A percentile compares a stretch with the other conserved stretches of the same genome.
Conservation (phyloP, 2,329 filamentous ascomycete genomes). For the Phaeosphaeriaceae sp. region DNA sequence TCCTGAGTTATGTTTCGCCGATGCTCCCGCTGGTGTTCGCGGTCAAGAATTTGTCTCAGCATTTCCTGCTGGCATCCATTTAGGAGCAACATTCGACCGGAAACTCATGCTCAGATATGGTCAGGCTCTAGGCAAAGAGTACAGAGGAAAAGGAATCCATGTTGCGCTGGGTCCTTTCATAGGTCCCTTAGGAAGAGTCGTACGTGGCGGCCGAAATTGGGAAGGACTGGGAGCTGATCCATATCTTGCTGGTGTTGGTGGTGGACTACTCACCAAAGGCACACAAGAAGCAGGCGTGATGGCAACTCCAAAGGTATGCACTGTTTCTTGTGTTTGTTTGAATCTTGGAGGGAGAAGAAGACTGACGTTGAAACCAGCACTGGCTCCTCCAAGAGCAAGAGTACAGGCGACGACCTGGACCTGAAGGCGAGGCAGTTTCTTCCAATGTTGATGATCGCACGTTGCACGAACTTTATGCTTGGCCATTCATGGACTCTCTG, state of each 20-base stretch:
- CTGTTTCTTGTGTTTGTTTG: neutral
- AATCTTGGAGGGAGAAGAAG: too few species aligned
- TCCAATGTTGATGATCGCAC: constrained; percentile 70
- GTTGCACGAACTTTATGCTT: constrained; percentile 70
- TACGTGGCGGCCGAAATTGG: constrained; percentile 74
- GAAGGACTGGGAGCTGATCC: constrained; percentile 75
- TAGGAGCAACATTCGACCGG: constrained; percentile 75
- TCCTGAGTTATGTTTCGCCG: constrained; percentile 48
- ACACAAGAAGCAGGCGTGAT: constrained; percentile 60
- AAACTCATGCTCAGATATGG: constrained; percentile 71
- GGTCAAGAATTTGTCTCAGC: constrained; percentile 41
- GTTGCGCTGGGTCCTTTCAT: constrained; percentile 73
- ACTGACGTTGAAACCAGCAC: constrained; percentile 47
- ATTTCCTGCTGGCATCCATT: constrained; percentile 38
- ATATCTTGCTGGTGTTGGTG: constrained; percentile 63
- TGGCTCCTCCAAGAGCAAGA: constrained; percentile 63
- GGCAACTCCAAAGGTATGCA: constrained; percentile 29
- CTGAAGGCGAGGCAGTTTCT: constrained; percentile 61
- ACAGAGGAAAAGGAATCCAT: constrained; percentile 73
- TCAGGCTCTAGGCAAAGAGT: constrained; percentile 72
- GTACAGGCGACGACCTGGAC: constrained; percentile 45
- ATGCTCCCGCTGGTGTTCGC: constrained; percentile 45
- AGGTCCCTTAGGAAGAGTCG: constrained; percentile 73
- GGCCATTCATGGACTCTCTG: constrained; percentile 68
- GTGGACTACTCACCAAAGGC: constrained; percentile 56